Conservation (phyloP, 768 basidiomycete genomes). For the Amanita polypyramis region DNA sequence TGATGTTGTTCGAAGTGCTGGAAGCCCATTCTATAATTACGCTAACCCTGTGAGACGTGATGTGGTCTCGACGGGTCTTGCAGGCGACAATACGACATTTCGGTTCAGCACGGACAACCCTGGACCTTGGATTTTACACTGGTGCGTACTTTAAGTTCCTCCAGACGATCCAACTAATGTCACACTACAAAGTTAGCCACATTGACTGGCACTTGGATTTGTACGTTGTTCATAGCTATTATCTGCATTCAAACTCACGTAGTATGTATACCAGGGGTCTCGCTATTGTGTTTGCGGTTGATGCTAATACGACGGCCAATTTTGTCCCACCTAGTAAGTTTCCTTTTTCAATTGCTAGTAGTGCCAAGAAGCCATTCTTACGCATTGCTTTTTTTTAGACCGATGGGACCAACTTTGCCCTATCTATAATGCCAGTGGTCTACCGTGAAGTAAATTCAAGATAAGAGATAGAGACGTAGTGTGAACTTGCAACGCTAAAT, state of each 20-base stretch:
- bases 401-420: constrained; percentile 28
- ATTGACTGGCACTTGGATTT: constrained; percentile 42
- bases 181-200: constrained; percentile 21
- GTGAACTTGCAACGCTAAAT: too few species aligned
- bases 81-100: constrained; percentile 31
- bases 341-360: background rate
- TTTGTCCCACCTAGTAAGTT: constrained; percentile 11
- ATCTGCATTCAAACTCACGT: background rate
- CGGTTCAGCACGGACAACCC: constrained; percentile 42
- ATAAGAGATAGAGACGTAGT: too few species aligned
- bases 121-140: constrained; percentile 42
- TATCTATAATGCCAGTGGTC: constrained; percentile 15
- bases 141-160: constrained; percentile 18
- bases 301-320: constrained; percentile 10
- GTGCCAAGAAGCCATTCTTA: too few species aligned
- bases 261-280: constrained; percentile 17
- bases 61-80: constrained; percentile 24
- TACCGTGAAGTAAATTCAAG: background rate
- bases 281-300: constrained; percentile 31
- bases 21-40: constrained; percentile 27
- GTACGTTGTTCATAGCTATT: constrained; percentile 16
- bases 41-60: constrained; percentile 46
- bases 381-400: constrained; percentile 8
- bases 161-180: background rate
- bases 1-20: constrained; percentile 32